Base-by-base conservation (phyloP, 768 basidiomycete species). In the Lepiota brunneoincarnata region DNA sequence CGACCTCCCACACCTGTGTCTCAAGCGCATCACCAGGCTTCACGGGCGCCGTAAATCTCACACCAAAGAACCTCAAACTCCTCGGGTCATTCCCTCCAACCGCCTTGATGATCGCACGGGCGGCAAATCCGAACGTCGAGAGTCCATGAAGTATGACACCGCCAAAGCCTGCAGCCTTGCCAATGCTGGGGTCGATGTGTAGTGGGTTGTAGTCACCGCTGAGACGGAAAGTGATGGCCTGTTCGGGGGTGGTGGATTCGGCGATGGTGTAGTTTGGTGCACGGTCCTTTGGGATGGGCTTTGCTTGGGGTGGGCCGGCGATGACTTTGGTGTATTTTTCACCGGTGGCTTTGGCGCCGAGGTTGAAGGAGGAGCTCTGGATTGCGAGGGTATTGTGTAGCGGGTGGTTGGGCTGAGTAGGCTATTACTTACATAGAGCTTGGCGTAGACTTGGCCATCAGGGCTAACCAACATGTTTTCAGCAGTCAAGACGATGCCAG, bases 111-210 rank as follows among this genome's bases (percentile, higher is more conserved):
- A 94, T 69, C 1, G 83, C 89, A 39, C 91, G 84, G 2, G 89
- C 93, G 6, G 77, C 87, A 64, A 92, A 92, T 9, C 92, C 92
- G 64, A 81, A 93, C 0, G 87, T 82, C 17, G 87, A 85, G 21
- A 94, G 76, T 24, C 92, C 92, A 63, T 95, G 92, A 2, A 94
- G 78, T 61, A 95, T 93, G 35, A 87, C 83, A 44, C 86, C 92
- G 2, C 89, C 89, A 62, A 95, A 93, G 10, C 91, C 90, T 15
- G 84, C 76, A 6, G 74, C 75, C 58, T 82, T 66, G n/a, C 91
- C 92, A 36, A 90, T 82, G 12, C 63, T 67, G 1, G 91, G 89
- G 72, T 93, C 91, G 47, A 87, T 82, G 64, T 91, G 89, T 2
- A 90, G 75, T 5, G 89, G 85, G 65, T 90, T 89, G 66, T 88